Percentiles rank a stretch among this genome's conserved stretches.
These are phyloP conservation scores for Rhizopus stolonifer DNA, from an alignment of 371 early-diverging fungal genomes.

Conservation along the genomic window DNA sequence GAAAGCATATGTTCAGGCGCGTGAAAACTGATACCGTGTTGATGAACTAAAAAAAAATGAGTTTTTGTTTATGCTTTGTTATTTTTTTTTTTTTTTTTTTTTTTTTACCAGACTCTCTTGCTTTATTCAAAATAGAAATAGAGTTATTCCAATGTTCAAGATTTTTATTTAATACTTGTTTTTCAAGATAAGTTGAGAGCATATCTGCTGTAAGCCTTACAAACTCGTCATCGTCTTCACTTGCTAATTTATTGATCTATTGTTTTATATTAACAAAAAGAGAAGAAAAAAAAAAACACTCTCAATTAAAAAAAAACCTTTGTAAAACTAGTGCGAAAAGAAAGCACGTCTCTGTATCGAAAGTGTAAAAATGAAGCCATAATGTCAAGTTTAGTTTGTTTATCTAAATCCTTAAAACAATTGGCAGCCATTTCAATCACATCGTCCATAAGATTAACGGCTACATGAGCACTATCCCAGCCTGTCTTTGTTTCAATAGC, in stretches of 20 bases:
- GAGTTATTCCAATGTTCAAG: constrained; percentile 16
- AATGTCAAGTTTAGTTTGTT: constrained; percentile 19
- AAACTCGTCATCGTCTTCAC: constrained; percentile 25
- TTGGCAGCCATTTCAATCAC: constrained; percentile 21
- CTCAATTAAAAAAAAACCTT: constrained; percentile 16
- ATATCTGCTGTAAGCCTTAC: constrained; percentile 18
- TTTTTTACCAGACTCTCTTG: neutral
- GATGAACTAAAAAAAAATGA: constrained; percentile 8
- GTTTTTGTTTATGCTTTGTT: neutral
- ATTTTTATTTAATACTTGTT: constrained; percentile 14
- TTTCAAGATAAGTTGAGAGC: constrained; percentile 15
- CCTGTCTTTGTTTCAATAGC: constrained; percentile 8
- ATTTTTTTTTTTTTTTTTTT: neutral
- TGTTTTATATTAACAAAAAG: neutral
- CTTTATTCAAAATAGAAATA: neutral
- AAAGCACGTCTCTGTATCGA: constrained; percentile 16
- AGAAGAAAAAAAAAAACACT: neutral
- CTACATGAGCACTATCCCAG: constrained; percentile 34
- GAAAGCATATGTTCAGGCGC: constrained; percentile 18
- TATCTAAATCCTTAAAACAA: constrained; percentile 24
- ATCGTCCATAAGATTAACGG: constrained; percentile 34
- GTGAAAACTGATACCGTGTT: constrained; percentile 21
- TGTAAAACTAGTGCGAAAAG: constrained; percentile 12
- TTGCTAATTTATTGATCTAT: constrained; percentile 21
- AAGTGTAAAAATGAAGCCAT: constrained; percentile 21